A percentile compares a stretch with the other conserved stretches of the same genome.
phyloP scores from a whole-genome alignment of 441 rosid genomes.

The Erysimum pusillum region DNA sequence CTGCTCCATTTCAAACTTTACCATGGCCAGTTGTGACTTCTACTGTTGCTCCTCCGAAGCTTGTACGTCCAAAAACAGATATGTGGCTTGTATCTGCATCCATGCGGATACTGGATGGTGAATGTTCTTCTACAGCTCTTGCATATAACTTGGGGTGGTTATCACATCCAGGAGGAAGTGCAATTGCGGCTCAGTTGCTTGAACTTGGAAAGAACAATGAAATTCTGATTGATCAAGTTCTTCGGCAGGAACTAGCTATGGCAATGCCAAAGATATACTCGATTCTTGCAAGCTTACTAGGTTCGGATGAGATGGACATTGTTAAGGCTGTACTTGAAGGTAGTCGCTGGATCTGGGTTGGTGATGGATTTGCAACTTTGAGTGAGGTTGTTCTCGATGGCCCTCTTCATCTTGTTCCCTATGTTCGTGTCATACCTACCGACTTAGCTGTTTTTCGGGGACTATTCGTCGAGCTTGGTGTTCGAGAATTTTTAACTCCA shows the following conservation, averaged over 20 bases:
- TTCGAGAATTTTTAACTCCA: slow-evolving; percentile 87
- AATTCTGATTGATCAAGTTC: slow-evolving; percentile 76
- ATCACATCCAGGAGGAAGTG: slow-evolving; percentile 94
- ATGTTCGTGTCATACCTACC: slow-evolving; percentile 89
- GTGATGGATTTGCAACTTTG: slow-evolving; percentile 96
- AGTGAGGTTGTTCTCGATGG: slow-evolving; percentile 99
- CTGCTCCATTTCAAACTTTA: slow-evolving; percentile 82
- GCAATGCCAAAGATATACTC: slow-evolving; percentile 95
- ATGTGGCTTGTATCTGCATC: slow-evolving; percentile 98
- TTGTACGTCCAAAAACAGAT: slow-evolving; percentile 85
- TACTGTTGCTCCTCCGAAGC: slow-evolving; percentile 95
- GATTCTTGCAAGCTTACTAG: slow-evolving; percentile 72
- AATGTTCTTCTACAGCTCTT: slow-evolving; percentile 94
- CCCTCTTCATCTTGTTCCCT: slow-evolving; percentile 96
- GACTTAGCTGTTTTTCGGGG: slow-evolving; percentile 94
- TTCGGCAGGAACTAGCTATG: slow-evolving; percentile 91
- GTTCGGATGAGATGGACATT: slow-evolving; percentile 98
- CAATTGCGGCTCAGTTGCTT: slow-evolving; percentile 97
- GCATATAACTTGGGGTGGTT: slow-evolving; percentile 96
- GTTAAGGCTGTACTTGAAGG: slow-evolving; percentile 99
- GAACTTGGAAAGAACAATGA: slow-evolving; percentile 99
- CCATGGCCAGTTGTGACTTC: slow-evolving; percentile 97
- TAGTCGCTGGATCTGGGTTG: slow-evolving; percentile 99
- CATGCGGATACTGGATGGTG: slow-evolving; percentile 97
- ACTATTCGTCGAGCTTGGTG: slow-evolving; percentile 88